phyloP scores from a whole-genome alignment of 2,329 filamentous ascomycete species.

The Trichoderma citrinoviride region DNA sequence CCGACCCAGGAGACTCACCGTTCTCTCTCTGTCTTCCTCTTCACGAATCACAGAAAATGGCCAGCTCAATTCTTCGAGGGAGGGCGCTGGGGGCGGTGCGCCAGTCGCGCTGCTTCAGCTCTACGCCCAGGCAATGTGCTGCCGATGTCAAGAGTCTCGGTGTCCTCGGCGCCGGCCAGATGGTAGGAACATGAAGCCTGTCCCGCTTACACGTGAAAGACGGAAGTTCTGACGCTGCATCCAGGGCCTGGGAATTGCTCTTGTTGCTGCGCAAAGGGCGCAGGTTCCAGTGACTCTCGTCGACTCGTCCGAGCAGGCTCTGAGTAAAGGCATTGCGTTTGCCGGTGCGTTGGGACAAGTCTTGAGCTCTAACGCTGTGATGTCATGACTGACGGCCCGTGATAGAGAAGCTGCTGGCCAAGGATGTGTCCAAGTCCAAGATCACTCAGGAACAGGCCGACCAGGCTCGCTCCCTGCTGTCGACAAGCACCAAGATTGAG shows the following conservation, averaged over 20 bases:
- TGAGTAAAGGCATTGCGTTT: constrained; percentile 88
- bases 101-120: constrained; percentile 64
- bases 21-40: not conserved
- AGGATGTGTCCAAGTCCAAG: constrained; percentile 85
- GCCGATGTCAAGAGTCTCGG: constrained; percentile 82
- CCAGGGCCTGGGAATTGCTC: constrained; percentile 90
- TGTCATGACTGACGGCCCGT: constrained; percentile 9
- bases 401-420: constrained; percentile 84
- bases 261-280: constrained; percentile 85
- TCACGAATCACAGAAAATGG: constrained; percentile 35
- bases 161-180: constrained; percentile 92
- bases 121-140: constrained; percentile 56
- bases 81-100: constrained; percentile 37
- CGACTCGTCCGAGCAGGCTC: constrained; percentile 77
- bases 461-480: constrained; percentile 66
- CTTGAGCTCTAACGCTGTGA: not conserved
- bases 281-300: constrained; percentile 81
- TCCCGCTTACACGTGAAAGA: constrained; percentile 13
- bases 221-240: constrained; percentile 26
- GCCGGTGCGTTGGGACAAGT: constrained; percentile 59
- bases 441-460: constrained; percentile 80
- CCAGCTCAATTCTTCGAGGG: constrained; percentile 40
- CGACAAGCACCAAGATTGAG: constrained; percentile 69
- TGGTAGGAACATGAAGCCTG: constrained; percentile 61
- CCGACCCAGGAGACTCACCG: not conserved